phyloP scores from a whole-genome alignment of 345 rosid species.

The Gossypioides kirkii region DNA sequence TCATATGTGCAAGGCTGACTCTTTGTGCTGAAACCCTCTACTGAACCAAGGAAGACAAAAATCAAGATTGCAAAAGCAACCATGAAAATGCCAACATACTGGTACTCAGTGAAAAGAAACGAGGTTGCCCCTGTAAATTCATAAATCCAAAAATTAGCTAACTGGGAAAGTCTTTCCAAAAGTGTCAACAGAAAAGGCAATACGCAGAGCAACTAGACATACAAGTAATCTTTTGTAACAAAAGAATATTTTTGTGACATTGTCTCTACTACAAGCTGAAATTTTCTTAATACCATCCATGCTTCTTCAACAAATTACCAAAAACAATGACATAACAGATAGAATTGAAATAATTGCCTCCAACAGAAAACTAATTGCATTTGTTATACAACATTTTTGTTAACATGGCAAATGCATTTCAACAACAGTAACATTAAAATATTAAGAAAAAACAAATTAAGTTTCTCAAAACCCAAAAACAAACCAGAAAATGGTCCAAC shows the following conservation, averaged over 20 bases:
- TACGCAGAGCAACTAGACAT: background rate
- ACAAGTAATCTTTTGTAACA: background rate
- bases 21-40: conserved; percentile 58
- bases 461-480: background rate
- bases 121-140: conserved; percentile 43
- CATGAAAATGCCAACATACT: conserved; percentile 55
- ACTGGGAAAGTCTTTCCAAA: background rate
- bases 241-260: background rate
- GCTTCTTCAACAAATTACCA: background rate
- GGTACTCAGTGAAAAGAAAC: conserved; percentile 50
- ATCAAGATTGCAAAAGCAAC: conserved; percentile 45
- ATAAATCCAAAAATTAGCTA: background rate
- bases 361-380: background rate
- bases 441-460: background rate
- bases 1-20: conserved; percentile 61
- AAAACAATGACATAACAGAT: background rate
- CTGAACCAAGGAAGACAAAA: conserved; percentile 51
- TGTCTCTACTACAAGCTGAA: background rate
- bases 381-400: background rate
- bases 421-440: background rate
- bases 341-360: background rate
- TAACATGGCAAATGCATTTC: background rate
- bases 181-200: background rate
- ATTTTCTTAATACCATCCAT: background rate
- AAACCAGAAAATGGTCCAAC: background rate